Base-by-base conservation (phyloP, 805 yeast genomes). In the Pachysolen tannophilus region DNA sequence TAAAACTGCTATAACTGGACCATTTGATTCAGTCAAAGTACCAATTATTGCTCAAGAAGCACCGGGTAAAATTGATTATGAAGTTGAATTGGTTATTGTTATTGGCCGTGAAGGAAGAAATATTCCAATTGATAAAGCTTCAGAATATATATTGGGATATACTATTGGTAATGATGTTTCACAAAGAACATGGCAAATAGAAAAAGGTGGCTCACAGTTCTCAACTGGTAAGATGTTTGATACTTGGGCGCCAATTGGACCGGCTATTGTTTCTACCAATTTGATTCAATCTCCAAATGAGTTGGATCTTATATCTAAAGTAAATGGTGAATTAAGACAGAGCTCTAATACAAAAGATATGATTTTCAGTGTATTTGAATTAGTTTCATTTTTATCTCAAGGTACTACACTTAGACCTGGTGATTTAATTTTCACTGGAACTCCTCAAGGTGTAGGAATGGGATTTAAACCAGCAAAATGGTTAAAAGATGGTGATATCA, bases 161-260 rank as follows among this genome's bases (percentile, higher is more conserved):
- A 47, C 73, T 2, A 64, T 65, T 15, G 78, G 78, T 4, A 69
- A 74, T 49, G 80, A 73, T 46, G 69, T 73, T 8, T 68, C 75
- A 9, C 75, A 70, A 44, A 56, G 79, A 37, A 63, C 63, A n/a
- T 72, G 78, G 78, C 78, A 74, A 46, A 56, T 61, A 32, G 59
- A 64, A 33, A 56, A 66, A 25, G 75, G 75, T 23, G 75, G 76
- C 3, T 60, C 73, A 14, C 79, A 73, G 43, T 73, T 72, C 62
- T 53, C 63, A 26, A 50, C 64, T 8, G 72, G 75, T 8, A 73
- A 73, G 52, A 63, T 65, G 65, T 71, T 66, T 43, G 79, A 73
- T 39, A 65, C 66, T 4, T 72, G 68, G 66, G 75, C 77, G 2
- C 79, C 79, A 16, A 47, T 72, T 35, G 79, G 78, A 3, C 79